phyloP scores from a whole-genome alignment of 192 early-diverging fungal species.

The Spinellus fusiger region DNA sequence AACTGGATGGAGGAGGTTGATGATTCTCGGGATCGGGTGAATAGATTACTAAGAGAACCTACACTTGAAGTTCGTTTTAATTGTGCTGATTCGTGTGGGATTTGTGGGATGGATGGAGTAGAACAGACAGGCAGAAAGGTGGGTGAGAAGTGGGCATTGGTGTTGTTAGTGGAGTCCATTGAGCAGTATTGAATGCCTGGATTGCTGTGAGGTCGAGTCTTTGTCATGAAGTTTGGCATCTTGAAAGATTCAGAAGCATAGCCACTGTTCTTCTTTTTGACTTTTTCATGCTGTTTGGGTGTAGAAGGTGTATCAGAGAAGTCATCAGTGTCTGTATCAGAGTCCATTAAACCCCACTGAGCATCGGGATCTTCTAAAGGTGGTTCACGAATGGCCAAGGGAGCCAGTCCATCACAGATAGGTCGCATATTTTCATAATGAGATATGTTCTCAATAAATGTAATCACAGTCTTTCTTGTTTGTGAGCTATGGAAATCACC shows the following conservation, averaged over 20 bases:
- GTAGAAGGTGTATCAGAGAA: neutral
- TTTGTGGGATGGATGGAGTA: neutral
- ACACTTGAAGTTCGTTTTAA: neutral
- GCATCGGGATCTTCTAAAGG: conserved; percentile 13
- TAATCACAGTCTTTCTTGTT: conserved; percentile 13
- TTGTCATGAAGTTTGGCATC: neutral
- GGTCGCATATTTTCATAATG: conserved; percentile 6
- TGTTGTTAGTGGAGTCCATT: neutral
- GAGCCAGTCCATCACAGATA: conserved; percentile 21
- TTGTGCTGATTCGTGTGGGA: neutral
- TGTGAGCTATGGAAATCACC: conserved; percentile 23
- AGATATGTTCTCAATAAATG: conserved; percentile 15
- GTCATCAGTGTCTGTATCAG: conserved; percentile 9
- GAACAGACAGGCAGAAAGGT: neutral
- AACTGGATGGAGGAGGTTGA: neutral
- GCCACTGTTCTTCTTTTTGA: conserved; percentile 23
- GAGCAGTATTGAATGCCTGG: neutral
- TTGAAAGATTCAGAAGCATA: conserved; percentile 12
- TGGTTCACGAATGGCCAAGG: conserved; percentile 20
- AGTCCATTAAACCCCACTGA: conserved; percentile 10
- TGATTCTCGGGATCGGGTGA: neutral
- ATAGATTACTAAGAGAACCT: neutral
- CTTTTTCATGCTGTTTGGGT: neutral
- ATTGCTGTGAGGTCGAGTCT: neutral
- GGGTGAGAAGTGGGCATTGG: no score